phyloP scores from a whole-genome alignment of 2,329 filamentous ascomycete genomes.

The Penicillium paneum region DNA sequence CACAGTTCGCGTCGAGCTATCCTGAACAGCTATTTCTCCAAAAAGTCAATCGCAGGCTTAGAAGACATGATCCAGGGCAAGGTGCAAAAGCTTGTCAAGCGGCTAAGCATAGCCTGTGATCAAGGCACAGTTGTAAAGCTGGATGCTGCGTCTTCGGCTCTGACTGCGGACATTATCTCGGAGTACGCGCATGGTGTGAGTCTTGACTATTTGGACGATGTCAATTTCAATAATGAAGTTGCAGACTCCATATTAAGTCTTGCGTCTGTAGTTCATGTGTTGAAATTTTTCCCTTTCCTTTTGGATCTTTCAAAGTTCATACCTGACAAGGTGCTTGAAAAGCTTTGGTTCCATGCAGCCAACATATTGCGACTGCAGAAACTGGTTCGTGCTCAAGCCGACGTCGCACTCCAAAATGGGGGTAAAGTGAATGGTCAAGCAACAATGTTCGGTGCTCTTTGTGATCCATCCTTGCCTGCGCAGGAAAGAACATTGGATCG shows the following conservation, averaged over 20 bases:
- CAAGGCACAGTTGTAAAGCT: background rate
- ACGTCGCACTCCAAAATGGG: background rate
- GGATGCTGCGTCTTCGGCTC: background rate
- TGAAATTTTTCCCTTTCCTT: background rate
- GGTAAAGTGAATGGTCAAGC: background rate
- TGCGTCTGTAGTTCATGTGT: background rate
- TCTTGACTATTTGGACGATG: background rate
- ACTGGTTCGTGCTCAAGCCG: background rate
- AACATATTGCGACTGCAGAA: background rate
- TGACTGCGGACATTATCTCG: background rate
- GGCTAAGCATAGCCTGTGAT: background rate
- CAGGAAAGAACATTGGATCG: background rate
- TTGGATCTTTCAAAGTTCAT: background rate
- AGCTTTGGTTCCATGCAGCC: background rate
- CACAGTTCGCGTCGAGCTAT: background rate
- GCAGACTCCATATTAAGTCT: background rate
- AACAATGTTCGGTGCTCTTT: background rate
- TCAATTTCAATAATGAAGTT: background rate
- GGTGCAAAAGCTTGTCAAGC: background rate
- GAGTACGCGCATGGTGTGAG: background rate
- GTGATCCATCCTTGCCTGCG: background rate
- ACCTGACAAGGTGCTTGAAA: background rate
- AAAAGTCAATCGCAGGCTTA: background rate
- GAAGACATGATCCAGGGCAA: background rate
- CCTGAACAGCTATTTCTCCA: background rate